A percentile compares a stretch with the other conserved stretches of the same genome.
Conservation (phyloP, 306 rosid species). For the Adenanthera pavonina region DNA sequence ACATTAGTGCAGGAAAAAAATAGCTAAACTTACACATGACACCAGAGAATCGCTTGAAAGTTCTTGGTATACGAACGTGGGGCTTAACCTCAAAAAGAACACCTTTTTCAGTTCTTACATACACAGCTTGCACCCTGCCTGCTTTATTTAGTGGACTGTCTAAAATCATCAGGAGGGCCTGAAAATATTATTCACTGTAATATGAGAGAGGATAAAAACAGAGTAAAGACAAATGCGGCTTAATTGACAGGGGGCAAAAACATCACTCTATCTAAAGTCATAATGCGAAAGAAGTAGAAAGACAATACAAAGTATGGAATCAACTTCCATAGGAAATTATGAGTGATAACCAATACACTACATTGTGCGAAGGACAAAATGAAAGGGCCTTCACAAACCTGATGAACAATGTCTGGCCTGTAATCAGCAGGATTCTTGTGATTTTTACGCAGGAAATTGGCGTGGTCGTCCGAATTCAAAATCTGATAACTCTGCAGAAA, state of each 20-base stretch:
- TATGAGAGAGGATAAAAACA: not conserved
- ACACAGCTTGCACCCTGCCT: conserved; percentile 76
- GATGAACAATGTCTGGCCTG: conserved; percentile 88
- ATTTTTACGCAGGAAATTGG: conserved; percentile 64
- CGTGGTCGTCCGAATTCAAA: conserved; percentile 82
- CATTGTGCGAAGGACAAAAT: not conserved
- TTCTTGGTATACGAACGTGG: conserved; percentile 81
- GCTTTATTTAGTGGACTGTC: conserved; percentile 89
- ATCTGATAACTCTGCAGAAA: conserved; percentile 71
- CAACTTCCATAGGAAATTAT: not conserved
- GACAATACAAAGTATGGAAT: not conserved
- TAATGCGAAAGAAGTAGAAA: not conserved
- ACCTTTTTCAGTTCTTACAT: conserved; percentile 82
- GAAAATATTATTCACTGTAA: conserved; percentile 24
- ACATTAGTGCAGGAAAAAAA: not conserved
- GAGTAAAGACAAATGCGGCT: not conserved
- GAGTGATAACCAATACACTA: not conserved
- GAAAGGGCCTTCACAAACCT: conserved; percentile 47
- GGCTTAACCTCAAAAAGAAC: conserved; percentile 84
- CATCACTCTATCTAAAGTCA: not conserved
- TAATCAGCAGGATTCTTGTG: conserved; percentile 77
- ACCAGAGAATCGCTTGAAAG: conserved; percentile 84
- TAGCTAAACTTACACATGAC: conserved; percentile 74
- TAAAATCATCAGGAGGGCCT: conserved; percentile 80
- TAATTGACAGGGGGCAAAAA: not conserved